Percentiles rank a stretch among this genome's conserved stretches.
phyloP scores from a whole-genome alignment of 2,329 filamentous ascomycete genomes.

The Ceratocystis colombiana region DNA sequence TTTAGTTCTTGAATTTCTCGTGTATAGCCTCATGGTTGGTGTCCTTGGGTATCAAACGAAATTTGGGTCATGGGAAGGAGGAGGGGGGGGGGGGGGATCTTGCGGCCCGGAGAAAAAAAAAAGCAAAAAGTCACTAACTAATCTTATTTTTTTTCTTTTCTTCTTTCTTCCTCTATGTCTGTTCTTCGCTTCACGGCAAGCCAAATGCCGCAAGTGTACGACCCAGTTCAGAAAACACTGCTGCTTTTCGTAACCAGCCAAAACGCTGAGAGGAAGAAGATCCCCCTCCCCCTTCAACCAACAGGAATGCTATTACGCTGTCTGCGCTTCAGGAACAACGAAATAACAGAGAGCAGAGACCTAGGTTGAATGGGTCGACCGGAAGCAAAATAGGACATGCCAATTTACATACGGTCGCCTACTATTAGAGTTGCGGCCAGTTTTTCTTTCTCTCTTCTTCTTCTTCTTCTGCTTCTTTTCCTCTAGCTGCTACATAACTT shows the following conservation, averaged over 20 bases:
- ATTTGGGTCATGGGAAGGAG: neutral
- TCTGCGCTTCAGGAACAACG: too few species aligned
- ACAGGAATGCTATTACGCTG: too few species aligned
- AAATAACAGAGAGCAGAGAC: too few species aligned
- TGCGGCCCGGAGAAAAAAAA: neutral
- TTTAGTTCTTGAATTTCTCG: neutral
- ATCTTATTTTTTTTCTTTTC: neutral
- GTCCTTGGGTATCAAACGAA: neutral
- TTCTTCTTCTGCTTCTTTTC: too few species aligned
- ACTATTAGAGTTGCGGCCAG: too few species aligned
- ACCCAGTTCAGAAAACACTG: neutral
- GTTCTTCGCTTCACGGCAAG: conserved; percentile 15
- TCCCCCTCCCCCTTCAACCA: too few species aligned
- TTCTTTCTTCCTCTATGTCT: neutral
- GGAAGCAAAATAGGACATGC: too few species aligned
- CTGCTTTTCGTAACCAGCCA: too few species aligned
- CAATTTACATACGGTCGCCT: too few species aligned
- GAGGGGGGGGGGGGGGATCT: neutral
- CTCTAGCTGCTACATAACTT: neutral
- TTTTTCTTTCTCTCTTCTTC: too few species aligned
- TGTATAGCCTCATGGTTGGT: neutral
- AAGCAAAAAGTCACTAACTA: neutral
- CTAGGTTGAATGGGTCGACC: too few species aligned
- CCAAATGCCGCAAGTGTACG: conserved; percentile 10
- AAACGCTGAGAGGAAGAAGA: neutral